Percentiles rank a stretch among this genome's conserved stretches.
These are phyloP conservation scores for Elymus sibiricus DNA, from an alignment of 176 grass and related monocot genomes.

Conservation along the genomic window DNA sequence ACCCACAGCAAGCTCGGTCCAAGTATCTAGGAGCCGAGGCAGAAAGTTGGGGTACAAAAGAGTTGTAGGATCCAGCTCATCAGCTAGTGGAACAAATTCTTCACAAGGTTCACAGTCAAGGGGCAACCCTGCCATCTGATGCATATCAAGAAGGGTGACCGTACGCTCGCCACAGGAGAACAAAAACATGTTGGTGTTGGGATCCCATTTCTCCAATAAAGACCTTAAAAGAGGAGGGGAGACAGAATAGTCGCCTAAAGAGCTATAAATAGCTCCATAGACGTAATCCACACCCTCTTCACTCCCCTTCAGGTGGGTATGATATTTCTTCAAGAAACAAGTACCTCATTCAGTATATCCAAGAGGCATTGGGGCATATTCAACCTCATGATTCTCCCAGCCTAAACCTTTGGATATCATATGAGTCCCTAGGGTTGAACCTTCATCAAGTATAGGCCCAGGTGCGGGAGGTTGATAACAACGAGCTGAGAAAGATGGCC, in stretches of 20 bases:
- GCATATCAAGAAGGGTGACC: not conserved
- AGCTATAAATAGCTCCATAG: not conserved
- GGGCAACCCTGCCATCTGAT: not conserved
- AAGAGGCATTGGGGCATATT: not conserved
- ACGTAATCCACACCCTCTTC: not conserved
- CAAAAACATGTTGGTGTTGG: not conserved
- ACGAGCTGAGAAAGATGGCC: not conserved
- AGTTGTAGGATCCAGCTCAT: not conserved
- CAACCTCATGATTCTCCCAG: not conserved
- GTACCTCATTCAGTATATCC: not conserved
- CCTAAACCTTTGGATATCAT: not conserved
- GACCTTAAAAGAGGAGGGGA: not conserved
- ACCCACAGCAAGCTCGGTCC: not conserved
- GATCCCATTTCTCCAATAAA: not conserved
- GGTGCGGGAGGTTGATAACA: not conserved
- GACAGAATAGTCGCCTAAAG: not conserved
- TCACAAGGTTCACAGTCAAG: not conserved
- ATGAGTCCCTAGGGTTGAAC: not conserved
- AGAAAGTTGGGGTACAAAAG: not conserved
- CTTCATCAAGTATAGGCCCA: not conserved
- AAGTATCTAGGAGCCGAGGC: not conserved
- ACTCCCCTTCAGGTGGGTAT: not conserved
- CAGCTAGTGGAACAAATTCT: not conserved
- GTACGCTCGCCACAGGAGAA: not conserved
- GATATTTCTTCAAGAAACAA: not conserved